phyloP scores from a whole-genome alignment of 2,329 filamentous ascomycete genomes.

The Trichophyton simii region DNA sequence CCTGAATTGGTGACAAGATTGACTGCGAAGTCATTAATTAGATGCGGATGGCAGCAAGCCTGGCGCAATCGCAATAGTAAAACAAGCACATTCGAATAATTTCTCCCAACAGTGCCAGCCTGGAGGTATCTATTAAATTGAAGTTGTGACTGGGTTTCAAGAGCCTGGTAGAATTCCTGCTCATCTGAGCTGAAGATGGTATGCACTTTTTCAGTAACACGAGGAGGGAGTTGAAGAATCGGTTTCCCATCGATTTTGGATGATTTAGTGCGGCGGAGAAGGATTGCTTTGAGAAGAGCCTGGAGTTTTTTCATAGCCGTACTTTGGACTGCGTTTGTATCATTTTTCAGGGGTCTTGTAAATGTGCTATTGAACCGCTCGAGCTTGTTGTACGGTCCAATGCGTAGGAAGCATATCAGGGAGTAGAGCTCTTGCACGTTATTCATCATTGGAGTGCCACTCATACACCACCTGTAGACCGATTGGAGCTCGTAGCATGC shows the following conservation, averaged over 20 bases:
- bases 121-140: conserved; percentile 67
- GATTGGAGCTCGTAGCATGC: conserved; percentile 49
- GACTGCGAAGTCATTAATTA: conserved; percentile 54
- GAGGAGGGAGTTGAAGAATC: conserved; percentile 55
- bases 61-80: conserved; percentile 69
- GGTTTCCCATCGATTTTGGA: conserved; percentile 68
- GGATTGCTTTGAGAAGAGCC: conserved; percentile 62
- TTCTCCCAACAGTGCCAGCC: conserved; percentile 52
- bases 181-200: conserved; percentile 58
- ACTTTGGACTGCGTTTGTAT: conserved; percentile 21
- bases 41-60: conserved; percentile 63
- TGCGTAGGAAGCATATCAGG: conserved; percentile 62
- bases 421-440: conserved; percentile 65
- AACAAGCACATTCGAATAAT: conserved; percentile 71
- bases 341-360: conserved; percentile 39
- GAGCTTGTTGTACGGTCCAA: conserved; percentile 59
- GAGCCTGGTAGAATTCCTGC: conserved; percentile 48
- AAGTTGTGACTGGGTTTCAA: conserved; percentile 55
- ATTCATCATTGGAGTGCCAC: conserved; percentile 85
- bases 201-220: conserved; percentile 49
- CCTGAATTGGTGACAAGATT: conserved; percentile 32
- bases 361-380: conserved; percentile 50
- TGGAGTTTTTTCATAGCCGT: conserved; percentile 59
- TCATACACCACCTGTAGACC: conserved; percentile 59
- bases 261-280: conserved; percentile 70